A percentile compares a stretch with the other conserved stretches of the same genome.
Evolutionary conservation across 192 early-diverging fungal species (phyloP).

Genomic region (Backusella liffmaniae): DNA sequence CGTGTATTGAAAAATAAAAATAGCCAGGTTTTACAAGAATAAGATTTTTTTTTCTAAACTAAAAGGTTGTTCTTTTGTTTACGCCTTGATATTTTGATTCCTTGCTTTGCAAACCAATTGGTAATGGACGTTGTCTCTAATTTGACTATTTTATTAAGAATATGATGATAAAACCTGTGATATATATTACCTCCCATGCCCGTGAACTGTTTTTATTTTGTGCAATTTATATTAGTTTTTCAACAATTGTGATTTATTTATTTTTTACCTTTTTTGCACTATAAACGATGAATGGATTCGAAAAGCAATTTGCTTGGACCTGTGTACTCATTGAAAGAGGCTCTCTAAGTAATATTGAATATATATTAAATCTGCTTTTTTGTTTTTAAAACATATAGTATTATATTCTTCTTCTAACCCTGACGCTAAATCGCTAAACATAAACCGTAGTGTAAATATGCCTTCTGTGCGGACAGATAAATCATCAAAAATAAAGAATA

Average conservation of each 20-base stretch:
- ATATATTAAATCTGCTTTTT: not conserved
- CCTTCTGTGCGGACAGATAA: slow-evolving; percentile 89
- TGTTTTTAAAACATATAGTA: slow-evolving; percentile 39
- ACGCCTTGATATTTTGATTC: slow-evolving; percentile 5
- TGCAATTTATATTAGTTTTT: not conserved
- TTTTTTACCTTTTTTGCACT: slow-evolving; percentile 74
- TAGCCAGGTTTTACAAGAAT: too few species aligned
- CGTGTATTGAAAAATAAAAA: not conserved
- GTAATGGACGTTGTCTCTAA: not conserved
- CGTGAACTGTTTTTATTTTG: not conserved
- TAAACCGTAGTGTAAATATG: slow-evolving; percentile 70
- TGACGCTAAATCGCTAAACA: slow-evolving; percentile 1
- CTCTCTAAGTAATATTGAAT: slow-evolving; percentile 17
- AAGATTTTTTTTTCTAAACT: not conserved
- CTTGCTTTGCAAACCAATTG: not conserved
- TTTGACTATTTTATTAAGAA: not conserved
- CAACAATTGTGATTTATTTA: not conserved
- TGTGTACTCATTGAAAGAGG: slow-evolving; percentile 78
- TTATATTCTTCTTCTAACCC: slow-evolving; percentile 78
- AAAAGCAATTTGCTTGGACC: not conserved
- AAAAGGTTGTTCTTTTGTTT: not conserved
- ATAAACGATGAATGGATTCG: slow-evolving; percentile 79
- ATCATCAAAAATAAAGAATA: slow-evolving; percentile 94
- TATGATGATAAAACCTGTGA: not conserved
- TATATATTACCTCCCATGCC: not conserved